phyloP scores from a whole-genome alignment of 805 yeast genomes.

The Wickerhamiella musiphila region DNA sequence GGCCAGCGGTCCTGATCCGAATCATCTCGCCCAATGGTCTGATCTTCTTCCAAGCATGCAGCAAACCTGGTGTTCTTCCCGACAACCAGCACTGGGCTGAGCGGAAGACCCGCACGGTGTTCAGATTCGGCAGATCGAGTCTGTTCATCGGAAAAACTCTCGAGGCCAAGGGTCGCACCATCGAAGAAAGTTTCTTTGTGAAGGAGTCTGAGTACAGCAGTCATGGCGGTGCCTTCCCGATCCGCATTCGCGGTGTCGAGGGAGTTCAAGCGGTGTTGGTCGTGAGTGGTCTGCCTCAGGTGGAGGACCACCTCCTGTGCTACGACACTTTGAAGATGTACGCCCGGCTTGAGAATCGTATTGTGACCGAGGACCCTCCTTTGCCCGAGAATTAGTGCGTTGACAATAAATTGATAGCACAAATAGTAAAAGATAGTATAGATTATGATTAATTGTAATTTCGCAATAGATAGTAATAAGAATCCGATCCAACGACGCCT shows the following conservation, averaged over 20 bases:
- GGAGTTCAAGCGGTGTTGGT: constrained; percentile 18
- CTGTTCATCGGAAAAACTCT: constrained; percentile 18
- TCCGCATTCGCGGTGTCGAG: constrained; percentile 18
- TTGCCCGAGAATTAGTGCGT: too few species aligned
- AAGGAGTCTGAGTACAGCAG: constrained; percentile 14
- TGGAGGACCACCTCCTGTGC: constrained; percentile 17
- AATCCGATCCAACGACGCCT: too few species aligned
- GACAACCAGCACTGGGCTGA: constrained; percentile 19
- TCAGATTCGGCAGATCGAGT: constrained; percentile 16
- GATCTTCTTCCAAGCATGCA: constrained; percentile 16
- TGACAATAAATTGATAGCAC: too few species aligned
- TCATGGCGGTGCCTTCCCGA: constrained; percentile 21
- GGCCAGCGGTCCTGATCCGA: constrained; percentile 15
- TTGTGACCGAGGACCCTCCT: too few species aligned
- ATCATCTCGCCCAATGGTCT: constrained; percentile 15
- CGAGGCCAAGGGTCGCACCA: constrained; percentile 11
- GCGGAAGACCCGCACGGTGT: constrained; percentile 17
- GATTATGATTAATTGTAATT: too few species aligned
- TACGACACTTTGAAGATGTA: constrained; percentile 7
- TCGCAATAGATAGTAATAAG: too few species aligned
- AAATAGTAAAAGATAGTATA: too few species aligned
- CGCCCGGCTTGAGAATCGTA: too few species aligned
- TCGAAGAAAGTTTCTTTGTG: constrained; percentile 11
- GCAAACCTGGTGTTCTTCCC: constrained; percentile 17
- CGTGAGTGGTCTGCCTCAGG: constrained; percentile 19